These are phyloP conservation scores for Fusarium phyllophilum DNA, from an alignment of 2,329 filamentous ascomycete species.

Conservation along the genomic window DNA sequence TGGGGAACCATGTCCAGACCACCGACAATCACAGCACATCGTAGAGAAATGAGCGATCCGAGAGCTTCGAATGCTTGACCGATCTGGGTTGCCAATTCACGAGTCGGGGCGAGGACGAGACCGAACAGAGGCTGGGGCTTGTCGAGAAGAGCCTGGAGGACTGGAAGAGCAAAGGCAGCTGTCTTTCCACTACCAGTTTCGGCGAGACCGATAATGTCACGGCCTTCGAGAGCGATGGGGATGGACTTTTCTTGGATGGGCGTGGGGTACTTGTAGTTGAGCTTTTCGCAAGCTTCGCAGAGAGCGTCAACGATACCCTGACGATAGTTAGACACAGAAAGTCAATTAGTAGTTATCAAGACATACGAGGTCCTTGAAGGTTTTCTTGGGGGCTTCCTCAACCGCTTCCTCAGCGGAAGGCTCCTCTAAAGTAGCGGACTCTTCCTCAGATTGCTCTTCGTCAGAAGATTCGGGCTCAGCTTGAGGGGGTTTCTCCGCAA, in stretches of 20 bases:
- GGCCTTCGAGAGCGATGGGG: constrained; percentile 78
- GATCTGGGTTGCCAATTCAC: constrained; percentile 93
- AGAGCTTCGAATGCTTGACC: constrained; percentile 87
- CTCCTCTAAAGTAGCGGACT: constrained; percentile 50
- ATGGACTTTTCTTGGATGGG: constrained; percentile 90
- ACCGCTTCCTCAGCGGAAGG: constrained; percentile 47
- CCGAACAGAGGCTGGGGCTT: constrained; percentile 87
- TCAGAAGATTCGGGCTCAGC: constrained; percentile 31
- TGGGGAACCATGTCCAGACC: constrained; percentile 97
- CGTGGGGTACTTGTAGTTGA: constrained; percentile 87
- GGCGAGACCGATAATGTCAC: constrained; percentile 92
- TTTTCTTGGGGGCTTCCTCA: constrained; percentile 64
- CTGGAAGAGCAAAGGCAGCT: constrained; percentile 91
- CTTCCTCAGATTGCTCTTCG: constrained; percentile 43
- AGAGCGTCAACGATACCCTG: constrained; percentile 86
- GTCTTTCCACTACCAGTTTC: constrained; percentile 98
- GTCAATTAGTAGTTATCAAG: too few relatives aligned
- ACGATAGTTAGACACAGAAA: constrained; percentile 18
- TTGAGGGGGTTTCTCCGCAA: constrained; percentile 16
- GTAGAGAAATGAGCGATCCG: constrained; percentile 86
- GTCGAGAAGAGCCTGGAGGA: constrained; percentile 89
- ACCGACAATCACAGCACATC: constrained; percentile 87
- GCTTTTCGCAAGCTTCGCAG: constrained; percentile 84
- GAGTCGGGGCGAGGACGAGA: constrained; percentile 91
- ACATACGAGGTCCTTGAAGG: constrained; percentile 72